Evolutionary conservation across 768 basidiomycete species (phyloP), one percentile per base, ranked within the genome.

Genomic region (Mycena maculata): DNA sequence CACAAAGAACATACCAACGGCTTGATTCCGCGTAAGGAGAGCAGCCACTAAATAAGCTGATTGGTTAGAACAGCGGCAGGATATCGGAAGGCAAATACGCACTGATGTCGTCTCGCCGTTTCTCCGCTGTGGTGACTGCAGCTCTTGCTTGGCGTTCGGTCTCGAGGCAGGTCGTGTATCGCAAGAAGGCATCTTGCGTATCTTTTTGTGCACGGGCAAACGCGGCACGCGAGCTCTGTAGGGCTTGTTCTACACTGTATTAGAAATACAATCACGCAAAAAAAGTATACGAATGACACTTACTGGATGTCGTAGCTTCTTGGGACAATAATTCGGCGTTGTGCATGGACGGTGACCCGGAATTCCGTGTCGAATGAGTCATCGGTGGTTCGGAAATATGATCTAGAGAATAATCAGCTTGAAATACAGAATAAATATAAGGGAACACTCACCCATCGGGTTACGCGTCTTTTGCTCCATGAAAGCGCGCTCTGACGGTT

Each of bases 151-250:
- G 88, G 45, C 83, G 81, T 73, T 93, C 91, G 13, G 86, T 79
- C 72, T 92, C 90, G 20, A 92, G 80, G 77, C 88, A 91, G 13
- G 86, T 83, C 13, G 87, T 92, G 72, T 92, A 92, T 55, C 87
- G 81, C 74, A 88, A 82, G 72, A 92, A 90, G 4, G 90, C 86
- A 45, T 92, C 91, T 71, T 92, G 89, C 0, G 90, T 89, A 54
- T 91, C 90, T 72, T 89, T 87, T 73, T 90, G 90, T 23, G 90
- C 88, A 47, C 90, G 85, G 47, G 84, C 72, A n/a, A 91, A 80
- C 6, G 88, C 82, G 50, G 82, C 81, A 33, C 90, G 88, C 22
- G 89, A 85, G 54, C 84, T 86, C 76, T 88, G 87, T 48, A 92
- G 81, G 67, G 85, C 85, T 83, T 89, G 67, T 27, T 68, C 67